A percentile compares a stretch with the other conserved stretches of the same genome.
These are phyloP conservation scores for Apiospora phragmitis DNA, from an alignment of 2,329 filamentous ascomycete species.

Conservation along the genomic window DNA sequence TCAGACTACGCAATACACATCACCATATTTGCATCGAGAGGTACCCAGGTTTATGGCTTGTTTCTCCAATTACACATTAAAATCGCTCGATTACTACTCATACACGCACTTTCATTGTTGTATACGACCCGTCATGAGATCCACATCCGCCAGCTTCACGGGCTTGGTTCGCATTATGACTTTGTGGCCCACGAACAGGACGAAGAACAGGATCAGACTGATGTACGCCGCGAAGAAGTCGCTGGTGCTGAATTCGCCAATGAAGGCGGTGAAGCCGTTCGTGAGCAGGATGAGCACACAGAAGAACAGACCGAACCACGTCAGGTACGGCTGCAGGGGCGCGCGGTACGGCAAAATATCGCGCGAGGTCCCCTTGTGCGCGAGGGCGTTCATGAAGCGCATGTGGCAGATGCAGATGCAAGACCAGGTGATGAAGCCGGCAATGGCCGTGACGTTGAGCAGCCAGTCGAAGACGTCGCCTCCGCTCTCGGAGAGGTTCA, in stretches of 20 bases:
- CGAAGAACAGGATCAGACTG: slow-evolving; percentile 63
- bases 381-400: slow-evolving; percentile 63
- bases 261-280: slow-evolving; percentile 69
- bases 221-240: slow-evolving; percentile 67
- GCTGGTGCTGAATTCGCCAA: slow-evolving; percentile 55
- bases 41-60: neutral
- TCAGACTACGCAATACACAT: neutral
- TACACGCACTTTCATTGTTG: slow-evolving; percentile 5
- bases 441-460: slow-evolving; percentile 68
- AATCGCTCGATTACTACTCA: neutral
- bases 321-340: slow-evolving; percentile 62
- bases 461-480: slow-evolving; percentile 70
- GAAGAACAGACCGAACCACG: slow-evolving; percentile 67
- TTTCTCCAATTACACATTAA: slow-evolving; percentile 3
- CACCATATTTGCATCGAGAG: neutral
- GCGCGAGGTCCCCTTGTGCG: slow-evolving; percentile 57
- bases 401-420: slow-evolving; percentile 66
- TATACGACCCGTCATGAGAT: slow-evolving; percentile 28
- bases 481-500: slow-evolving; percentile 62
- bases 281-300: slow-evolving; percentile 65
- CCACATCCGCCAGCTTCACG: slow-evolving; percentile 27
- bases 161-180: slow-evolving; percentile 31
- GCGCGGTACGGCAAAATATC: slow-evolving; percentile 61
- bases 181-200: slow-evolving; percentile 64
- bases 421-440: slow-evolving; percentile 70